Evolutionary conservation across 495 filamentous ascomycete species (phyloP).

Genomic region (Penicillium cataractarum): DNA sequence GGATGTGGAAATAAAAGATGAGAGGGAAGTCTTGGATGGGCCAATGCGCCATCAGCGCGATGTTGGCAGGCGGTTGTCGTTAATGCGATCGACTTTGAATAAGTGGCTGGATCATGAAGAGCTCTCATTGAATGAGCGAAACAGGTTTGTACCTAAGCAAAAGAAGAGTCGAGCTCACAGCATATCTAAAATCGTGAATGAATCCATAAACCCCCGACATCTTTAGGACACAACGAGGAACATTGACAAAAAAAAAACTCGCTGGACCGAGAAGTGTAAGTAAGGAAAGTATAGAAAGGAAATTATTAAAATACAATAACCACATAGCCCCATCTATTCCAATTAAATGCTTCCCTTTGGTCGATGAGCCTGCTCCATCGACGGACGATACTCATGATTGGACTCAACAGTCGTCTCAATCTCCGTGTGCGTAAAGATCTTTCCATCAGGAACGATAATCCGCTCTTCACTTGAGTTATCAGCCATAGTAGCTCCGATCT

Average conservation of each 20-base stretch:
- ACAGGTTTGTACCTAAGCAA: too few relatives aligned
- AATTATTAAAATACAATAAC: not conserved
- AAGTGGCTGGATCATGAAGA: too few relatives aligned
- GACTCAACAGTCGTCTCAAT: conserved; percentile 44
- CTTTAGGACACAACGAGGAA: not conserved
- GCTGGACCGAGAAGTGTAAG: not conserved
- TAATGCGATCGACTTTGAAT: too few relatives aligned
- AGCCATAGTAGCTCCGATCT: conserved; percentile 25
- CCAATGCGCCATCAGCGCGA: too few relatives aligned
- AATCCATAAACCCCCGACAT: not conserved
- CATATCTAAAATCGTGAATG: not conserved
- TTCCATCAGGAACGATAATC: conserved; percentile 42
- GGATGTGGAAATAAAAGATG: too few relatives aligned
- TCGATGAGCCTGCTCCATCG: conserved; percentile 24
- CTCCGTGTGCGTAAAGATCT: conserved; percentile 42
- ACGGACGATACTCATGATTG: conserved; percentile 19
- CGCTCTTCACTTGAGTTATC: conserved; percentile 37
- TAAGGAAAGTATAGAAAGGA: not conserved
- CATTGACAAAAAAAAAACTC: not conserved
- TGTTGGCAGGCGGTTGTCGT: too few relatives aligned
- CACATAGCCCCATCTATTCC: not conserved
- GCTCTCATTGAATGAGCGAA: too few relatives aligned
- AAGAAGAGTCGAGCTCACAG: too few relatives aligned
- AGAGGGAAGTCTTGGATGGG: too few relatives aligned
- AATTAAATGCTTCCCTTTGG: conserved; percentile 15